Percentiles rank a stretch among this genome's conserved stretches.
Conservation (phyloP, 2,329 filamentous ascomycete genomes). For the Exophiala dermatitidis region DNA sequence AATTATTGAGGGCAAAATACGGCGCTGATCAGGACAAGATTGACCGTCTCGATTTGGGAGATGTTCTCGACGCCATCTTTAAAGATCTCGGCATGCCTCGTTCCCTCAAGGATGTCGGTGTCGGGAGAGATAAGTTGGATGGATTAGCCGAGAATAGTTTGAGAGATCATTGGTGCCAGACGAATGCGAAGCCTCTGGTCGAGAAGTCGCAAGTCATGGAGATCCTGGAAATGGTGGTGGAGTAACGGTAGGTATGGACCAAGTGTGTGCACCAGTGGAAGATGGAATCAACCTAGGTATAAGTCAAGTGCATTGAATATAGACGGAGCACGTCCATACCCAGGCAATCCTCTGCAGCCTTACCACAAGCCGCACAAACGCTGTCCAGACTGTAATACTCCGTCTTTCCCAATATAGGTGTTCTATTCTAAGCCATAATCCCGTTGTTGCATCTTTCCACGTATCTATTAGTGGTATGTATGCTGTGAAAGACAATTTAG, state of each 20-base stretch:
- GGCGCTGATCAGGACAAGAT: constrained; percentile 15
- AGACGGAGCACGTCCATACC: no score
- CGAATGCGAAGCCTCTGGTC: constrained; percentile 46
- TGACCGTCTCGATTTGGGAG: constrained; percentile 41
- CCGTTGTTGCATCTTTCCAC: no score
- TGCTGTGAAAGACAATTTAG: no score
- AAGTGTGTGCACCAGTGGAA: no score
- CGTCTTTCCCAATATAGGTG: no score
- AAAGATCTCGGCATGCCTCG: constrained; percentile 49
- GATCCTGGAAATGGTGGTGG: constrained; percentile 42
- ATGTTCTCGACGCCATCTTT: constrained; percentile 48
- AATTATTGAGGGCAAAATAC: constrained; percentile 32
- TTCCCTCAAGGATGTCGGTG: constrained; percentile 45
- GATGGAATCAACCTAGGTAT: no score
- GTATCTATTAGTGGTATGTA: no score
- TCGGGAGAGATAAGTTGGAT: constrained; percentile 44
- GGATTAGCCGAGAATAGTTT: constrained; percentile 45
- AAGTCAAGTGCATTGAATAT: no score
- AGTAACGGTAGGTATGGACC: neutral
- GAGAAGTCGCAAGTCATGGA: constrained; percentile 46
- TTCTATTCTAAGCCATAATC: no score
- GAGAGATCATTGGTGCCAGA: constrained; percentile 44
- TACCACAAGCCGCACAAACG: no score
- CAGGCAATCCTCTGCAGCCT: no score
- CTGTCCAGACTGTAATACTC: no score